Percentiles rank a stretch among this genome's conserved stretches.
These are phyloP conservation scores for Paraphaeosphaeria sporulosa DNA, from an alignment of 2,329 filamentous ascomycete species.

Conservation along the genomic window DNA sequence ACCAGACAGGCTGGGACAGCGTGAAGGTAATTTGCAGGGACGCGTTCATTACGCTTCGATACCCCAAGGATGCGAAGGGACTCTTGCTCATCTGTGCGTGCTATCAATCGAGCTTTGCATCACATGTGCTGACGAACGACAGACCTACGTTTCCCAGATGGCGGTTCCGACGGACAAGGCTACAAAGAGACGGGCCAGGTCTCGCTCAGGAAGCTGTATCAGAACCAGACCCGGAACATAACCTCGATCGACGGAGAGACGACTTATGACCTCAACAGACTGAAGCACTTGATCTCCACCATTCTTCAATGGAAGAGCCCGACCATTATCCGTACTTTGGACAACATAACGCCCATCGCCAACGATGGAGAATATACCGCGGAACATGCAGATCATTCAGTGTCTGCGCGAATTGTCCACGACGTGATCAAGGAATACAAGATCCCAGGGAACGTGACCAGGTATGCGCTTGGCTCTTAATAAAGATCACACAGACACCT, in stretches of 20 bases:
- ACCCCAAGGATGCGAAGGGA: slow-evolving; percentile 20
- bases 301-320: slow-evolving; percentile 27
- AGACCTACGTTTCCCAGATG: slow-evolving; percentile 37
- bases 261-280: slow-evolving; percentile 29
- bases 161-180: slow-evolving; percentile 29
- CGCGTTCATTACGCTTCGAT: slow-evolving; percentile 20
- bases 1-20: slow-evolving; percentile 18
- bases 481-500: background rate
- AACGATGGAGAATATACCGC: slow-evolving; percentile 18
- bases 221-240: slow-evolving; percentile 24
- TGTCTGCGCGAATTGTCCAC: slow-evolving; percentile 36
- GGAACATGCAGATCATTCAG: slow-evolving; percentile 37
- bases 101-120: background rate
- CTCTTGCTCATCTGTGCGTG: slow-evolving; percentile 25
- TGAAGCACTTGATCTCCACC: slow-evolving; percentile 26
- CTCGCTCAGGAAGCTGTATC: slow-evolving; percentile 33
- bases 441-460: slow-evolving; percentile 19
- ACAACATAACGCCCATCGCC: slow-evolving; percentile 27
- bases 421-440: slow-evolving; percentile 27
- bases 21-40: slow-evolving; percentile 18
- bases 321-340: slow-evolving; percentile 29
- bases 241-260: slow-evolving; percentile 26
- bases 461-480: slow-evolving; percentile 19
- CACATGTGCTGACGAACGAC: background rate
- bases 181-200: slow-evolving; percentile 21